Percentiles rank a stretch among this genome's conserved stretches.
Evolutionary conservation across 1,139 yeast genomes (phyloP).

Genomic region (Pichia inconspicua): DNA sequence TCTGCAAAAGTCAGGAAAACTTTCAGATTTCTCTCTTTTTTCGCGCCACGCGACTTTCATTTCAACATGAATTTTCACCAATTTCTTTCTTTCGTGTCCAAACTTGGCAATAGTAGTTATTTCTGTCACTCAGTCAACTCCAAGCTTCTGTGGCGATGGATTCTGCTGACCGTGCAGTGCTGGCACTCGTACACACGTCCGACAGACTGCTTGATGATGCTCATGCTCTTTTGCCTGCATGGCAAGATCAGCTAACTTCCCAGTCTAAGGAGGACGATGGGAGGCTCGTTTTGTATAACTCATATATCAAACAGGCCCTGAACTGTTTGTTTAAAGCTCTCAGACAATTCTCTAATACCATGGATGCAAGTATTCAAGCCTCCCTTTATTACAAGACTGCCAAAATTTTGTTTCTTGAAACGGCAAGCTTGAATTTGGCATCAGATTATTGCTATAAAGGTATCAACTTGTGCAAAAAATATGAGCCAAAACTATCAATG

Average conservation of each 20-base stretch:
- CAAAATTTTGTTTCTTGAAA: conserved; percentile 34
- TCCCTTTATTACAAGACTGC: conserved; percentile 33
- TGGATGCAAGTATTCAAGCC: conserved; percentile 32
- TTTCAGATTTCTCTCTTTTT: too few species aligned
- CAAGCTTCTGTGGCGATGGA: neutral
- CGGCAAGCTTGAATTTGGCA: conserved; percentile 34
- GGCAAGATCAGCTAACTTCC: neutral
- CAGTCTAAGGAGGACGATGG: neutral
- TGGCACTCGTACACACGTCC: neutral
- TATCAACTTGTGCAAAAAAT: conserved; percentile 31
- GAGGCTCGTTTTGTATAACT: conserved; percentile 25
- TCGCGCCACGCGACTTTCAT: too few species aligned
- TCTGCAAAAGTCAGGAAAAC: too few species aligned
- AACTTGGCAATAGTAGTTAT: too few species aligned
- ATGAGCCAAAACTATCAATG: conserved; percentile 9
- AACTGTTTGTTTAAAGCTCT: conserved; percentile 32
- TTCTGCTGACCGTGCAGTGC: neutral
- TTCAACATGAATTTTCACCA: too few species aligned
- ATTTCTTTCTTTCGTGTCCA: too few species aligned
- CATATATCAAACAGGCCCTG: conserved; percentile 34
- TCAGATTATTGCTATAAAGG: conserved; percentile 36
- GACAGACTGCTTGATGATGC: neutral
- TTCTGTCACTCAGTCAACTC: neutral
- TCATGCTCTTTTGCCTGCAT: neutral
- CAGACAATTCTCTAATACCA: conserved; percentile 24